These are phyloP conservation scores for Zea luxurians DNA, from an alignment of 176 grass and related monocot genomes.

Conservation along the genomic window DNA sequence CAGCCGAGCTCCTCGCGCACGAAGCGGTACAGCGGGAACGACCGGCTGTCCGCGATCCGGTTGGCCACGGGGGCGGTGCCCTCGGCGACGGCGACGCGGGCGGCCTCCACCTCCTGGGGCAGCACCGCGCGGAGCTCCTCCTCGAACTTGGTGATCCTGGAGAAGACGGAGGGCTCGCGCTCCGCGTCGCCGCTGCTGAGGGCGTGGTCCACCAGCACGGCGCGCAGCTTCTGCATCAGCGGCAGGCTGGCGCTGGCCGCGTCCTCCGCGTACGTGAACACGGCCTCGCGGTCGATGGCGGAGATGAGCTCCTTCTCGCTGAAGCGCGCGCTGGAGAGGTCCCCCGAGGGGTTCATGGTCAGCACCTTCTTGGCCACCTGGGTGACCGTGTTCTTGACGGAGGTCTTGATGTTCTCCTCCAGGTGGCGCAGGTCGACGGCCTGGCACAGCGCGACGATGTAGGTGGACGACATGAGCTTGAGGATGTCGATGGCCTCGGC, in stretches of 20 bases:
- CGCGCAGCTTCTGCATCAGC: constrained; percentile 71
- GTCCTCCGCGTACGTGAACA: constrained; percentile 83
- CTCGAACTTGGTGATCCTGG: constrained; percentile 78
- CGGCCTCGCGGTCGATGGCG: constrained; percentile 70
- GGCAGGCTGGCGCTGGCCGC: constrained; percentile 60
- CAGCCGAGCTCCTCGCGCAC: constrained; percentile 71
- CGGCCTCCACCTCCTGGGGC: constrained; percentile 67
- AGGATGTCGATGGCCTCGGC: constrained; percentile 86
- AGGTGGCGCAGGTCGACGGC: constrained; percentile 82
- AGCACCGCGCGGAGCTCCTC: constrained; percentile 55
- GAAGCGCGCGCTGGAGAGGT: constrained; percentile 65
- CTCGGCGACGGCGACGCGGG: constrained; percentile 55
- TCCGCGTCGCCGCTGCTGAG: constrained; percentile 59
- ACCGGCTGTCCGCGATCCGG: constrained; percentile 64
- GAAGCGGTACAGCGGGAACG: constrained; percentile 75
- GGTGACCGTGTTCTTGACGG: constrained; percentile 61
- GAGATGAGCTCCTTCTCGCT: constrained; percentile 70
- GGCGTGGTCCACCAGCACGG: constrained; percentile 76
- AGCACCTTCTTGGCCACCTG: constrained; percentile 78
- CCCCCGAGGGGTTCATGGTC: constrained; percentile 56
- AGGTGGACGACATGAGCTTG: constrained; percentile 89
- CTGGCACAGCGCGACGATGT: constrained; percentile 79
- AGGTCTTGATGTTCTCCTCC: constrained; percentile 80
- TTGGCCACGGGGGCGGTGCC: constrained; percentile 54
- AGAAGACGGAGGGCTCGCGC: constrained; percentile 62